Evolutionary conservation across 2,329 filamentous ascomycete species (phyloP), one percentile per base, ranked within the genome.

Genomic region (Hypoxylon rubiginosum): DNA sequence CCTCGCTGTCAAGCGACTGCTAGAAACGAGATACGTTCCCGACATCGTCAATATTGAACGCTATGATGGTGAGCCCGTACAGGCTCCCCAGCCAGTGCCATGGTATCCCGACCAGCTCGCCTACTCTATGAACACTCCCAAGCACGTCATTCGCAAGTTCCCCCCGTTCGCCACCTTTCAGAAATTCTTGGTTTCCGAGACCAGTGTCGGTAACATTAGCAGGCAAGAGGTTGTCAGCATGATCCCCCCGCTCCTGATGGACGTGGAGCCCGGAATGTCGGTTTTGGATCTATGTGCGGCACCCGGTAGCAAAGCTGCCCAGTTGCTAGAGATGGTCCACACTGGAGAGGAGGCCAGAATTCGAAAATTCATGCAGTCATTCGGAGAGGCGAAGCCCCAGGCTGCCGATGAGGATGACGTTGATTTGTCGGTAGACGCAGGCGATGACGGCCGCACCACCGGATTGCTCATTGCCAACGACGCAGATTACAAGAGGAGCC

Each of bases 141-240:
- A 98, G 86, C 94, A 97, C 76, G 91, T 98, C 71, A 88, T 99
- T 68, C 91, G 96, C 74, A 94, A 94, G 77, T 97, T 97, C 79
- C 90, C 93, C 36, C 96, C 96, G 2, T 99, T 99, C 78, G 91
- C 94, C 53, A 91, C 92, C 28, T 98, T 99, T 82, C 96, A 99
- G 79, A 97, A 97, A 79, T 99, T 97, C 83, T 86, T 99, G 54
- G 96, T 99, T 53, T 97, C 95, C 56, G 96, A 99, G 85, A 97
- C 96, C 3, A 94, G 92, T 61, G 94, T 98, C 21, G 96, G 96
- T 74, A 99, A 98, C 79, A 98, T 99, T 75, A 97, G 92, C 80
- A 90, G 96, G 74, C 96, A 99, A 81, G 96, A 99, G 82, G 91
- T 97, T 48, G 96, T 99, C 75, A 97, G 93, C 83, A 99, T 99